Base-by-base conservation (phyloP, 2,329 filamentous ascomycete species). In the Pezicula rhizophila region DNA sequence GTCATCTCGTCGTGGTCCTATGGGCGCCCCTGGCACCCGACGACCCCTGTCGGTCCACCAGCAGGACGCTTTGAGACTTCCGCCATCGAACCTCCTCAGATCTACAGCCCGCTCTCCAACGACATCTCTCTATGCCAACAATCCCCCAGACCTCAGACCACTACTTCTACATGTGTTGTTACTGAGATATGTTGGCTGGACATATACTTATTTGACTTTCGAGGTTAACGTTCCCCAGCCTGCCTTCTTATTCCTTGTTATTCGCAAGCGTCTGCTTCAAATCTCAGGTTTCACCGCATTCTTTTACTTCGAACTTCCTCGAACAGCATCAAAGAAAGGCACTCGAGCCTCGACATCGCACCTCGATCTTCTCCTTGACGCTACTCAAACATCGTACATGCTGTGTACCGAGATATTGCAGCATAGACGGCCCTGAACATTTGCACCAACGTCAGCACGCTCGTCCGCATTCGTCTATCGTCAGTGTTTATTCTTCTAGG, bases 221-320 rank as follows among this genome's bases (percentile, higher is more conserved):
- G n/a, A 10, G n/a, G n/a, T 38, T 38, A 15, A 38, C 35, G 18
- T 38, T 15, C 14, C 14, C 8, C 40, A 25, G 40, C 40, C 40
- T 11, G 40, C 25, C 40, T 25, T 25, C n/a, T 28, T 23, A 7
- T 8, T 20, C 25, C 25, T 42, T 20, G 23, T 28, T 23, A 8
- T 42, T 15, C 25, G 40, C 25, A 25, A 25, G n/a, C 40, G 40
- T 42, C 18, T 26, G 40, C 40, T 23, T 42, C 8, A 25, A 11
- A 42, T 15, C 25, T 31, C 40, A 28, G n/a, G 40, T 42, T 42
- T 42, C 40, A 42, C 40, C 40, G 40, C 40, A 42, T 26, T 42
- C 40, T 42, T 42, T 42, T 28, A 20, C 40, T 17, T 26, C 40
- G 40, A 42, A 8, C 18, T 26, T 42, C 11, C 35, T 20, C 28